A percentile compares a stretch with the other conserved stretches of the same genome.
Conservation (phyloP, 1,284 basidiomycete genomes). For the Trametes versicolor region DNA sequence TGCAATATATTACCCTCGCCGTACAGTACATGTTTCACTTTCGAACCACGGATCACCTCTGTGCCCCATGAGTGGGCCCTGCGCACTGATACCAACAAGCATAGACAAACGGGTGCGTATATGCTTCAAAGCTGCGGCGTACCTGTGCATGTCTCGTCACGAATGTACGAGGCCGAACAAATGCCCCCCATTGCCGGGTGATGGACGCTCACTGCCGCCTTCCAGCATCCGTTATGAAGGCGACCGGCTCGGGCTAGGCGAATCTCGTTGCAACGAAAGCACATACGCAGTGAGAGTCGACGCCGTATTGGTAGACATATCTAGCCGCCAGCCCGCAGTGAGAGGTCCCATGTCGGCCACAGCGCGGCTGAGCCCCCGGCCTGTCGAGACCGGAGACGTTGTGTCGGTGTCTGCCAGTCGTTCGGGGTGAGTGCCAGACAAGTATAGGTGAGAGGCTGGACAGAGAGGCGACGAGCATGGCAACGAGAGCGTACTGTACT, state of each 20-base stretch:
- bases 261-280: not conserved
- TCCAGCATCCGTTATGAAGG: not conserved
- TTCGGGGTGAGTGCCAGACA: not conserved
- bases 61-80: too few relatives aligned
- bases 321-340: constrained; percentile 14
- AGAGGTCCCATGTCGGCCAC: constrained; percentile 13
- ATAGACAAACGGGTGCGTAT: too few relatives aligned
- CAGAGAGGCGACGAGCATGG: not conserved
- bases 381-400: not conserved
- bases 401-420: not conserved
- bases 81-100: too few relatives aligned
- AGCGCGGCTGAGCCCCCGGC: constrained; percentile 1
- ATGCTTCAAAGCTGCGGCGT: not conserved
- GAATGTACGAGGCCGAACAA: not conserved
- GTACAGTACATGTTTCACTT: too few relatives aligned
- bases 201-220: not conserved
- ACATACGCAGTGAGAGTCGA: constrained; percentile 3
- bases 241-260: not conserved
- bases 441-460: not conserved
- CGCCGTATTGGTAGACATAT: not conserved
- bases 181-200: not conserved
- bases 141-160: not conserved
- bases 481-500: not conserved
- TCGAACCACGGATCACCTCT: too few relatives aligned
- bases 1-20: too few relatives aligned